Evolutionary conservation across 768 basidiomycete genomes (phyloP).

Genomic region (Rhizopogon salebrosus): DNA sequence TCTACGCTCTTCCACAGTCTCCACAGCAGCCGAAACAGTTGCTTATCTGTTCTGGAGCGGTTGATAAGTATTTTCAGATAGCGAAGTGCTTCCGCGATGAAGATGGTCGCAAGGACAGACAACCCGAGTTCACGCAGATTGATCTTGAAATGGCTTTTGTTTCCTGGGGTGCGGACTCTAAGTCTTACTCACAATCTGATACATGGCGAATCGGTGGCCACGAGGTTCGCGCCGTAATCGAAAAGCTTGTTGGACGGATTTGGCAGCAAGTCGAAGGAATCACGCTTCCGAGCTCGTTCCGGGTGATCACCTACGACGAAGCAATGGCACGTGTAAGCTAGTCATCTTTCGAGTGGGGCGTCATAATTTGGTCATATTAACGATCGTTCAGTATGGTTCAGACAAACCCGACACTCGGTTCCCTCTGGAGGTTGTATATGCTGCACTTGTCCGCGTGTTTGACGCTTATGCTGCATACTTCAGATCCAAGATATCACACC

Average conservation of each 20-base stretch:
- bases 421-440: conserved; percentile 67
- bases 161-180: conserved; percentile 54
- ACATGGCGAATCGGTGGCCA: conserved; percentile 82
- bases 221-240: conserved; percentile 76
- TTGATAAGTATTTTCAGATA: conserved; percentile 91
- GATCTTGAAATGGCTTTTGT: conserved; percentile 97
- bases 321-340: conserved; percentile 80
- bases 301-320: conserved; percentile 82
- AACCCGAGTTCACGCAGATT: conserved; percentile 96
- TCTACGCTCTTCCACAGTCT: conserved; percentile 91
- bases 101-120: conserved; percentile 89
- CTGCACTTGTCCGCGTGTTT: neutral
- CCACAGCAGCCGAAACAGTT: conserved; percentile 96
- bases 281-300: conserved; percentile 57
- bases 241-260: conserved; percentile 65
- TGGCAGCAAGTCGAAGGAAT: conserved; percentile 71
- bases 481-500: conserved; percentile 32
- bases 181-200: conserved; percentile 21
- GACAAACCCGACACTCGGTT: conserved; percentile 95
- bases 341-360: conserved; percentile 7
- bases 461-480: conserved; percentile 7
- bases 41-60: conserved; percentile 80
- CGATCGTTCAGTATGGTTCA: conserved; percentile 69
- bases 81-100: conserved; percentile 96
- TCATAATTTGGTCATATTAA: conserved; percentile 15